Evolutionary conservation across 768 basidiomycete species (phyloP).

Genomic region (Plicaturopsis crispa): DNA sequence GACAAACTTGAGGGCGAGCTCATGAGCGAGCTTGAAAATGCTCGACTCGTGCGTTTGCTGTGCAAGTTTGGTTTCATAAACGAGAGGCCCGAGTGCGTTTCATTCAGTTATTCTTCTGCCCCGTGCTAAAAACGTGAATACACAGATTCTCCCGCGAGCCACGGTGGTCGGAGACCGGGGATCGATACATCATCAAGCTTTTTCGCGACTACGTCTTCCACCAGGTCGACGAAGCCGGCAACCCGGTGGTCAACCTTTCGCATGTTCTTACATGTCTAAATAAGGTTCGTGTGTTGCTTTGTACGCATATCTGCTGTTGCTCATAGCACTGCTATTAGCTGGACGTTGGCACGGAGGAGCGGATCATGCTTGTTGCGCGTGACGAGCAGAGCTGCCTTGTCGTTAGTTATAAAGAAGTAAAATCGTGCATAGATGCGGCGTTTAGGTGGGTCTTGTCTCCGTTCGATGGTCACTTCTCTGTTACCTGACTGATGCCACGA

Average conservation of each 20-base stretch:
- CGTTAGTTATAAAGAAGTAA: conserved; percentile 89
- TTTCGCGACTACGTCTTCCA: conserved; percentile 99
- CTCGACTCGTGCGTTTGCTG: conserved; percentile 78
- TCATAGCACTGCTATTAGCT: conserved; percentile 39
- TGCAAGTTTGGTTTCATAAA: conserved; percentile 98
- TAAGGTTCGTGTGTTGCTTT: conserved; percentile 50
- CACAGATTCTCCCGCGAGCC: conserved; percentile 90
- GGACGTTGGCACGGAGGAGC: conserved; percentile 90
- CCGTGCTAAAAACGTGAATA: background rate
- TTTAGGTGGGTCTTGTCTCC: conserved; percentile 53
- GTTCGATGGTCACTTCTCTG: conserved; percentile 2
- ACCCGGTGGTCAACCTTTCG: conserved; percentile 82
- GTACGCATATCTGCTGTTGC: conserved; percentile 1
- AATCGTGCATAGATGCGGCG: conserved; percentile 73
- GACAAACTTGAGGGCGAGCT: conserved; percentile 83
- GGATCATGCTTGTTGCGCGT: conserved; percentile 87
- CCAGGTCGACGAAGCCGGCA: conserved; percentile 86
- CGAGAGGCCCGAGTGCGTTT: conserved; percentile 91
- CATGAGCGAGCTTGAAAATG: conserved; percentile 88
- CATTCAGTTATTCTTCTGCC: background rate
- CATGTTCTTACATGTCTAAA: conserved; percentile 92
- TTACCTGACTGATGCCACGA: background rate
- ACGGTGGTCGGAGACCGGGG: conserved; percentile 97
- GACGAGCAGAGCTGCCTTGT: conserved; percentile 96
- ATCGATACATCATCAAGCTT: conserved; percentile 95